phyloP scores from a whole-genome alignment of 371 early-diverging fungal species.

The Syncephalastrum monosporum region DNA sequence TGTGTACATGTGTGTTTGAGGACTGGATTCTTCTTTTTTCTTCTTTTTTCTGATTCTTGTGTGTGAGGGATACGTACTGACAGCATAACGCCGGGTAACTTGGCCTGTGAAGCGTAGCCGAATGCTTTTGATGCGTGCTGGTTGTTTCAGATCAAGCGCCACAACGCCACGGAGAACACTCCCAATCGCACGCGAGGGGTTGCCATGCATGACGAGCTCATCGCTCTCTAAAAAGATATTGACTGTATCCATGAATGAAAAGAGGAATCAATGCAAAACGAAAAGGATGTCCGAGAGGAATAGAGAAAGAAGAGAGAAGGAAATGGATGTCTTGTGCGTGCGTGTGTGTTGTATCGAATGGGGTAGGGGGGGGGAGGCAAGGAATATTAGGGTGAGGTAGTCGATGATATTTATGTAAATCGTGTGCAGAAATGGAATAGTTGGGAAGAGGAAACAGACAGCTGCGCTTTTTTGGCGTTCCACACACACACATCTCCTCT shows the following conservation, averaged over 20 bases:
- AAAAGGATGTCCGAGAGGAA: too few relatives aligned
- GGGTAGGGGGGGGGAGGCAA: too few relatives aligned
- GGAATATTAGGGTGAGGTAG: too few relatives aligned
- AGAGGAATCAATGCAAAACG: too few relatives aligned
- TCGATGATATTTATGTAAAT: too few relatives aligned
- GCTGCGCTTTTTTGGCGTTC: too few relatives aligned
- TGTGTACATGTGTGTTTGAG: too few relatives aligned
- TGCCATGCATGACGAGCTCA: constrained; percentile 38
- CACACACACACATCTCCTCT: too few relatives aligned
- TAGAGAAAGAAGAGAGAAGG: not conserved
- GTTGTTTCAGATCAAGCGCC: constrained; percentile 21
- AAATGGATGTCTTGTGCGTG: not conserved
- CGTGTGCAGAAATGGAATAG: too few relatives aligned
- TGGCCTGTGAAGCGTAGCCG: constrained; percentile 27
- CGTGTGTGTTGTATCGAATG: too few relatives aligned
- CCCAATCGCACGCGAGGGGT: constrained; percentile 32
- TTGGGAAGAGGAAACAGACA: too few relatives aligned
- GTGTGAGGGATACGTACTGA: constrained; percentile 23
- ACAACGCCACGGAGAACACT: constrained; percentile 42
- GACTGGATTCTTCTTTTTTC: too few relatives aligned
- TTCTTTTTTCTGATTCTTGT: constrained; percentile 5
- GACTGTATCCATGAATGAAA: constrained; percentile 5
- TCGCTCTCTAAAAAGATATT: constrained; percentile 37
- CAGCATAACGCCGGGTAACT: constrained; percentile 10
- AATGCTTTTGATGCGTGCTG: constrained; percentile 35